Evolutionary conservation across 306 rosid genomes (phyloP).

Genomic region (Inga laurina): DNA sequence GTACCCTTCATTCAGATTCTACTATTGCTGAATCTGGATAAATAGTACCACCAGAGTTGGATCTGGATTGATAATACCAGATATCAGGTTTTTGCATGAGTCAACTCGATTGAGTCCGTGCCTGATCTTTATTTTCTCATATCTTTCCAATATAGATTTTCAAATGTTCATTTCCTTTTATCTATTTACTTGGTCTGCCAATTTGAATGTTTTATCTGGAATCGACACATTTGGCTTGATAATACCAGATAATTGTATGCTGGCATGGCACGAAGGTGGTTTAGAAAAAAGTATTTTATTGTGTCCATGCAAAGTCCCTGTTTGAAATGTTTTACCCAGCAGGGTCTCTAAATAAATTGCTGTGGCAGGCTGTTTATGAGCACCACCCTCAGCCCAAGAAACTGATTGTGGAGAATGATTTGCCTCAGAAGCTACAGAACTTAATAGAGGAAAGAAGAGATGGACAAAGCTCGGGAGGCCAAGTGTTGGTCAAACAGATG

Average conservation of each 20-base stretch:
- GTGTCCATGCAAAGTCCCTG: background rate
- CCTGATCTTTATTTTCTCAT: background rate
- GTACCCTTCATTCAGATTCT: background rate
- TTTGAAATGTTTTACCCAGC: background rate
- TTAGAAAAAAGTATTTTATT: background rate
- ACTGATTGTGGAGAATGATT: constrained; percentile 94
- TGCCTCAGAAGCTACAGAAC: constrained; percentile 93
- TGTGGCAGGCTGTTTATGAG: constrained; percentile 89
- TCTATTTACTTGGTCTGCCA: background rate
- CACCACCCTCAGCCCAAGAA: constrained; percentile 99
- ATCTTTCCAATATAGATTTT: background rate
- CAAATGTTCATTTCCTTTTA: background rate
- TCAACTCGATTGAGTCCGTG: background rate
- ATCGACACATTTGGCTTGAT: background rate
- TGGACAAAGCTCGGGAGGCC: constrained; percentile 83
- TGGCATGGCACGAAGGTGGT: background rate
- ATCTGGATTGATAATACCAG: background rate
- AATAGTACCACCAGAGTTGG: background rate
- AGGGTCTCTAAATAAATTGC: constrained; percentile 3
- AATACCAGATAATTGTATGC: background rate
- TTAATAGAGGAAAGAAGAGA: constrained; percentile 94
- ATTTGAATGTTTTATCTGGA: background rate
- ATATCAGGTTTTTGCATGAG: background rate
- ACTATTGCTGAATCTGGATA: background rate
- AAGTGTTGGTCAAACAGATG: constrained; percentile 98